Percentiles rank a stretch among this genome's conserved stretches.
phyloP scores from a whole-genome alignment of 345 rosid species.

The Salix caprea region DNA sequence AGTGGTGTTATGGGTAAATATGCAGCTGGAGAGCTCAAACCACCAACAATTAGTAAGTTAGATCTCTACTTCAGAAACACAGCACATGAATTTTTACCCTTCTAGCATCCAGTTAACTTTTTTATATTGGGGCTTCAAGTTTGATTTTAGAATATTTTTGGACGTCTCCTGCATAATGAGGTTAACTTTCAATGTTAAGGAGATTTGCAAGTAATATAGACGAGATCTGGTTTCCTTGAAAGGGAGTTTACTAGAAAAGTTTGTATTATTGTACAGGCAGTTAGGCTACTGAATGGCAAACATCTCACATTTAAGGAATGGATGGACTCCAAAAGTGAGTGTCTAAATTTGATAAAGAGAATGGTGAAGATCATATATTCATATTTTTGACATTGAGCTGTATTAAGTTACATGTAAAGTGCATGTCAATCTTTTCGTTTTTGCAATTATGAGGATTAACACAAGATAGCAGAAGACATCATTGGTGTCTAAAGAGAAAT shows the following conservation, averaged over 20 bases:
- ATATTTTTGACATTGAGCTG: neutral
- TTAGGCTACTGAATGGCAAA: neutral
- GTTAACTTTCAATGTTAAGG: neutral
- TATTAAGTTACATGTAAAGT: neutral
- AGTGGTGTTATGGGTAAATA: conserved; percentile 99
- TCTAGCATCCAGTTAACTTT: neutral
- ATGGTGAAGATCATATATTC: neutral
- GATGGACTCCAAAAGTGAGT: neutral
- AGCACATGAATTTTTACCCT: neutral
- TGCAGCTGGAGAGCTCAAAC: conserved; percentile 97
- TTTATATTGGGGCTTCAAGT: neutral
- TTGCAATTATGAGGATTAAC: neutral
- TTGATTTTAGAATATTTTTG: neutral
- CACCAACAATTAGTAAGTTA: conserved; percentile 77
- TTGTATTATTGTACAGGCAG: neutral
- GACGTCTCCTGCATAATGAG: neutral
- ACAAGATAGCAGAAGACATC: neutral
- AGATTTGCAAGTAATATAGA: neutral
- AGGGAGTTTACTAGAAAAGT: neutral
- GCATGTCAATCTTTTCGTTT: neutral
- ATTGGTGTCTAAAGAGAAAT: neutral
- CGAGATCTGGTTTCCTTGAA: neutral
- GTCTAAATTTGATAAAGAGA: neutral
- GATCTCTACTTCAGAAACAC: neutral
- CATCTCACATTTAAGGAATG: neutral